These are phyloP conservation scores for Ophiostoma quercus DNA, from an alignment of 2,329 filamentous ascomycete genomes.

Conservation along the genomic window DNA sequence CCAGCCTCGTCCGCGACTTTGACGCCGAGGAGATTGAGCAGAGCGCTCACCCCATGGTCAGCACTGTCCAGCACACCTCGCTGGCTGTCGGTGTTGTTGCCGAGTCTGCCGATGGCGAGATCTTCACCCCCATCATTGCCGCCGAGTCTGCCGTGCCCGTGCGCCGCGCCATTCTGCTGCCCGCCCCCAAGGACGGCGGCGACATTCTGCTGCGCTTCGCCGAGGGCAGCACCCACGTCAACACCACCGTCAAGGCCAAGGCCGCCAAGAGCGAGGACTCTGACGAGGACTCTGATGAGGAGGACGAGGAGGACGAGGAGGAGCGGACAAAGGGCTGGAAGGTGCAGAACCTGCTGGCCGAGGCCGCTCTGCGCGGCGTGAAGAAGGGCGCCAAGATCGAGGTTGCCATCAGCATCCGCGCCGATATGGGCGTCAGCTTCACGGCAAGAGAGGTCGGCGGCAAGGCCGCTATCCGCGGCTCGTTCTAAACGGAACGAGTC, in stretches of 20 bases:
- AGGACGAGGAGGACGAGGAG: conserved; percentile 75
- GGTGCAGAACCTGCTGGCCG: conserved; percentile 73
- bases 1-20: conserved; percentile 89
- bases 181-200: conserved; percentile 71
- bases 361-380: conserved; percentile 75
- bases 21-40: conserved; percentile 91
- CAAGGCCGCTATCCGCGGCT: conserved; percentile 74
- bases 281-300: conserved; percentile 53
- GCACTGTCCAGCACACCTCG: conserved; percentile 82
- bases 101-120: conserved; percentile 57
- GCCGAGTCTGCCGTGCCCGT: conserved; percentile 87
- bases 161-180: conserved; percentile 74
- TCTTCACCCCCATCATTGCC: conserved; percentile 75
- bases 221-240: conserved; percentile 70
- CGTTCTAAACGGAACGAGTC: conserved; percentile 21
- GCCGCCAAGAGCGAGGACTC: conserved; percentile 65
- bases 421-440: conserved; percentile 72
- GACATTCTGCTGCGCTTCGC: conserved; percentile 83
- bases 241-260: conserved; percentile 78
- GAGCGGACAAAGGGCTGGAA: conserved; percentile 89
- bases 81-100: conserved; percentile 84
- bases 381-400: conserved; percentile 90
- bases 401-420: conserved; percentile 81
- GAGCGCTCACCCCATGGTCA: conserved; percentile 91
- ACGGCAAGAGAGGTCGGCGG: conserved; percentile 80